These are phyloP conservation scores for Hyaloscypha hepaticicola DNA, from an alignment of 495 filamentous ascomycete genomes.

Conservation along the genomic window DNA sequence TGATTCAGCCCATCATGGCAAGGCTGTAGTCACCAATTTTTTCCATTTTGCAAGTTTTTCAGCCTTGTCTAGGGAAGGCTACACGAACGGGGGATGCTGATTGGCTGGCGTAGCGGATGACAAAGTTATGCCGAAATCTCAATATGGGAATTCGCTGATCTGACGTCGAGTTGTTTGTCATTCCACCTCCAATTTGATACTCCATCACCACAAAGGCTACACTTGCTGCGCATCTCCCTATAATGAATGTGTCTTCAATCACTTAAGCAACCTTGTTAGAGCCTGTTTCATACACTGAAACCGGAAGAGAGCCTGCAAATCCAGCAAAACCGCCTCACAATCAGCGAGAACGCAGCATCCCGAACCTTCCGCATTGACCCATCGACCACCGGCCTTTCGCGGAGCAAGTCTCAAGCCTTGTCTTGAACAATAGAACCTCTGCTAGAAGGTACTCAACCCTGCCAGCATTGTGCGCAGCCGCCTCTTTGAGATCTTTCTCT, in stretches of 20 bases:
- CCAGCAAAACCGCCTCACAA: conserved; percentile 22
- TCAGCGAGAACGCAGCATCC: conserved; percentile 33
- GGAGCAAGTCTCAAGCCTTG: conserved; percentile 27
- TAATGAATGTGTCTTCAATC: conserved; percentile 20
- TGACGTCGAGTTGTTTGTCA: neutral
- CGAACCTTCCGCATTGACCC: conserved; percentile 32
- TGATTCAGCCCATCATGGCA: neutral
- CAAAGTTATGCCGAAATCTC: conserved; percentile 7
- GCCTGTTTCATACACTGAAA: conserved; percentile 4
- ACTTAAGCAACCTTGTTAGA: conserved; percentile 10
- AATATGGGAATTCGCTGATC: neutral
- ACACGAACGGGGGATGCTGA: neutral
- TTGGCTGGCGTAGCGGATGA: conserved; percentile 9
- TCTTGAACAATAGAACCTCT: conserved; percentile 27
- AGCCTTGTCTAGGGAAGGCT: conserved; percentile 11
- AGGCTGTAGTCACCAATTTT: neutral
- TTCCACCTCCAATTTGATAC: neutral
- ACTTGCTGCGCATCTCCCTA: conserved; percentile 10
- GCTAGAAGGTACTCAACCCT: conserved; percentile 24
- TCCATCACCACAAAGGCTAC: conserved; percentile 8
- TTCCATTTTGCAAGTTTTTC: neutral
- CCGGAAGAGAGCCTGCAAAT: conserved; percentile 5
- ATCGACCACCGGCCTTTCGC: conserved; percentile 27
- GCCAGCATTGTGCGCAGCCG: conserved; percentile 24
- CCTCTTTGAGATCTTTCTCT: conserved; percentile 22